phyloP scores from a whole-genome alignment of 176 grass and related monocot species.

The Tillandsia fasciculata region DNA sequence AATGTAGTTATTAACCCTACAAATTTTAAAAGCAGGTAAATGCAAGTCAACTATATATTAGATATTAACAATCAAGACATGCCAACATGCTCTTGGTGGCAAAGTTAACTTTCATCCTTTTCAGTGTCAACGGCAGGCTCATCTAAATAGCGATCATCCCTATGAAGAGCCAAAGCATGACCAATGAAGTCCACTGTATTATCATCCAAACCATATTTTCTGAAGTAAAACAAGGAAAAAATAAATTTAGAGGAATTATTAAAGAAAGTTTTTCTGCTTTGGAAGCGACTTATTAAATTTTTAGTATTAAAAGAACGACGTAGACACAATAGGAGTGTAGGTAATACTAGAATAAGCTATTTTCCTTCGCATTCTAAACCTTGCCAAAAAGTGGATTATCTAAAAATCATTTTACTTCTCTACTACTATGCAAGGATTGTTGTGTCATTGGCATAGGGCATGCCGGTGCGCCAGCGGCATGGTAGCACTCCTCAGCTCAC shows the following conservation, averaged over 20 bases:
- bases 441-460: neutral
- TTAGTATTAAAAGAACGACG: no score
- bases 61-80: neutral
- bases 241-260: neutral
- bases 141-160: conserved; percentile 62
- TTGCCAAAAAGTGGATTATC: neutral
- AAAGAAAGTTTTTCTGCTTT: no score
- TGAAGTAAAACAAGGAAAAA: conserved; percentile 27
- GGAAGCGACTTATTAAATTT: no score
- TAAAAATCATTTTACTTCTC: no score
- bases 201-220: conserved; percentile 89
- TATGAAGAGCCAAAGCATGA: conserved; percentile 84
- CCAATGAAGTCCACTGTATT: conserved; percentile 96
- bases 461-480: neutral
- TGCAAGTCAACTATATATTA: neutral
- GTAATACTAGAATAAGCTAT: no score
- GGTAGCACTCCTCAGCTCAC: no score
- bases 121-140: conserved; percentile 79
- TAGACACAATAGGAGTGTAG: no score
- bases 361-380: neutral
- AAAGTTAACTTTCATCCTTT: conserved; percentile 78
- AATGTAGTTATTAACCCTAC: neutral
- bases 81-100: neutral
- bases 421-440: neutral
- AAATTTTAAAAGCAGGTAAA: neutral